Evolutionary conservation across 164 flowering plant species (phyloP).

Genomic region (Vitis rotundifolia): DNA sequence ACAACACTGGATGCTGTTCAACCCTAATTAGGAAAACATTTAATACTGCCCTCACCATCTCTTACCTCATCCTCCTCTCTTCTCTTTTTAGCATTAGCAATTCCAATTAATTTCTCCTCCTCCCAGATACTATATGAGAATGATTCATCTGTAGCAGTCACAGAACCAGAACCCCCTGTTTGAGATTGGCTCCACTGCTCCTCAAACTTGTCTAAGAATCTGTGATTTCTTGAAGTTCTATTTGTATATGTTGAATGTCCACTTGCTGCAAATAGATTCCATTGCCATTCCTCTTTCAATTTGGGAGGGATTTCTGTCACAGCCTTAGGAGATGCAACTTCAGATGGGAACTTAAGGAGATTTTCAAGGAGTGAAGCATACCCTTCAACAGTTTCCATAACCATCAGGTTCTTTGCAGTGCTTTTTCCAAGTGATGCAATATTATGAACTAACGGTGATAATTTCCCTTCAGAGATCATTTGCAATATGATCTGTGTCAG

Average conservation of each 20-base stretch:
- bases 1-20: not conserved
- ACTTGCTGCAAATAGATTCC: conserved; percentile 64
- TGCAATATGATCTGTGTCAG: conserved; percentile 53
- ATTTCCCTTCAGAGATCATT: conserved; percentile 58
- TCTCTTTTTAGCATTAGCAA: conserved; percentile 52
- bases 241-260: conserved; percentile 25
- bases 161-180: conserved; percentile 18
- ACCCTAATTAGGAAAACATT: not conserved
- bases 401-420: conserved; percentile 76
- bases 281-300: conserved; percentile 71
- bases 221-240: conserved; percentile 33
- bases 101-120: conserved; percentile 53
- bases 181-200: conserved; percentile 41
- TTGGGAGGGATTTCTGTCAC: conserved; percentile 47
- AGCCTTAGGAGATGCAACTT: conserved; percentile 62
- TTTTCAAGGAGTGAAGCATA: conserved; percentile 71
- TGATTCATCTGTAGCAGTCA: conserved; percentile 33
- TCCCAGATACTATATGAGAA: conserved; percentile 77
- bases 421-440: conserved; percentile 64
- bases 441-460: conserved; percentile 61
- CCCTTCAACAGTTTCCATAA: conserved; percentile 66
- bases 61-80: conserved; percentile 94
- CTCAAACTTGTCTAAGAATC: conserved; percentile 56
- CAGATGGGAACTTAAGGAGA: conserved; percentile 76
- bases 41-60: not conserved